Evolutionary conservation across 768 basidiomycete species (phyloP).

Genomic region (Rubroboletus satanas): DNA sequence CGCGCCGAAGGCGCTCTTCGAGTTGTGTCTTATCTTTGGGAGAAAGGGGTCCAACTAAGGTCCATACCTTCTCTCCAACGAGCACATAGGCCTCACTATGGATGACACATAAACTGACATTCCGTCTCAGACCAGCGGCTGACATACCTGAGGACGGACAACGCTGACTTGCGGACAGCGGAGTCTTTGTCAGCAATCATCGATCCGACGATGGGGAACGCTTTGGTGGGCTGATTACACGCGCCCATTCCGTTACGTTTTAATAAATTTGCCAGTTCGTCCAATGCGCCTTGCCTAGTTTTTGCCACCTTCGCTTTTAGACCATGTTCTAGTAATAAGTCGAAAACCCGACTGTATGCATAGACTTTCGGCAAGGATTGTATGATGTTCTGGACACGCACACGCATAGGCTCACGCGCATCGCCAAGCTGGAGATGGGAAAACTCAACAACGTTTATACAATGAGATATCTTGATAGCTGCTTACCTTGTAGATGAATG

Average conservation of each 20-base stretch:
- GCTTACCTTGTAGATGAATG: conserved; percentile 80
- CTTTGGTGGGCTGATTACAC: conserved; percentile 71
- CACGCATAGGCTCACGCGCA: conserved; percentile 75
- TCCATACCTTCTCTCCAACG: conserved; percentile 84
- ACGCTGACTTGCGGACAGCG: conserved; percentile 80
- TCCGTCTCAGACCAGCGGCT: not conserved
- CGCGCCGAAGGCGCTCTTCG: conserved; percentile 82
- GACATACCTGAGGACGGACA: conserved; percentile 75
- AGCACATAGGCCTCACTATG: conserved; percentile 75
- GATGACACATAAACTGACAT: conserved; percentile 10
- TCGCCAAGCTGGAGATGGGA: conserved; percentile 74
- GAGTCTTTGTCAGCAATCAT: conserved; percentile 90
- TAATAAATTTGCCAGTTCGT: conserved; percentile 73
- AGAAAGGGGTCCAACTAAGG: conserved; percentile 66
- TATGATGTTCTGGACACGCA: conserved; percentile 79
- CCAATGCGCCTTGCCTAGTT: conserved; percentile 81
- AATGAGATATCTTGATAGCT: not conserved
- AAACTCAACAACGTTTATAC: not conserved
- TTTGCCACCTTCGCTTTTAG: conserved; percentile 88
- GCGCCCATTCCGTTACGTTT: conserved; percentile 79
- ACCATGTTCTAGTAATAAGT: conserved; percentile 83
- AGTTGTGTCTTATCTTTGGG: conserved; percentile 90
- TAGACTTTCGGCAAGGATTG: conserved; percentile 85
- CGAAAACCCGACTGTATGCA: conserved; percentile 89
- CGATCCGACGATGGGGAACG: conserved; percentile 70